Evolutionary conservation across 1,139 yeast genomes (phyloP), one percentile per base, ranked within the genome.

Genomic region (Pneumocystis carinii): DNA sequence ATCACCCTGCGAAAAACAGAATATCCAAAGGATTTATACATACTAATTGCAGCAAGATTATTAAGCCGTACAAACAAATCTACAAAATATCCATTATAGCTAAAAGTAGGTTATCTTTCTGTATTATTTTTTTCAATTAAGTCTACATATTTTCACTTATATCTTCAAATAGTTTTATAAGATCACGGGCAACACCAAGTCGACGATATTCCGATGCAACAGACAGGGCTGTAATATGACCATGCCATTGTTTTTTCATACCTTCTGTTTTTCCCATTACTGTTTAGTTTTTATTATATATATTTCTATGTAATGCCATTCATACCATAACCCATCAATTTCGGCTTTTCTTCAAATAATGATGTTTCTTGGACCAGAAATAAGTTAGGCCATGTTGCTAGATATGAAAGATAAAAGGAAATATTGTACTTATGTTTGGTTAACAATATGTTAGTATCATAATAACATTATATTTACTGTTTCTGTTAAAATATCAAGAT

Each of bases 221-320:
- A 0, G 98, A 90, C 2, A 94, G 96, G 0, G 98, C 98, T 0
- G 97, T 90, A 64, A 94, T 90, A 73, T 94, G 99, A 0, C 96
- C 83, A 71, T 94, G 99, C 96, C 97, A 92, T 68, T 90, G 95
- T 63, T 80, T 82, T 19, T 80, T 82, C 29, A 77, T 76, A 0
- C 98, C 98, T 73, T 94, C 98, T 2, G 95, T 85, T 74, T 94
- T 94, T n/a, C 95, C 98, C 83, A 94, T 84, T 95, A 94, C 71
- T 68, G 39, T 60, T 48, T 35, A 27, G 38, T 61, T 61, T 66
- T 66, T 39, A 66, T 65, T 48, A 41, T 36, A 29, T 58, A 37
- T 29, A 59, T 69, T 71, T 64, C 59, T 29, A 59, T 56, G 10
- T 29, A 15, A 27, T 19, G 24, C 10, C n/a, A 41, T 64, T 64